A percentile compares a stretch with the other conserved stretches of the same genome.
These are phyloP conservation scores for Babesia divergens DNA, from an alignment of 169 alveolate genomes.

Conservation along the genomic window DNA sequence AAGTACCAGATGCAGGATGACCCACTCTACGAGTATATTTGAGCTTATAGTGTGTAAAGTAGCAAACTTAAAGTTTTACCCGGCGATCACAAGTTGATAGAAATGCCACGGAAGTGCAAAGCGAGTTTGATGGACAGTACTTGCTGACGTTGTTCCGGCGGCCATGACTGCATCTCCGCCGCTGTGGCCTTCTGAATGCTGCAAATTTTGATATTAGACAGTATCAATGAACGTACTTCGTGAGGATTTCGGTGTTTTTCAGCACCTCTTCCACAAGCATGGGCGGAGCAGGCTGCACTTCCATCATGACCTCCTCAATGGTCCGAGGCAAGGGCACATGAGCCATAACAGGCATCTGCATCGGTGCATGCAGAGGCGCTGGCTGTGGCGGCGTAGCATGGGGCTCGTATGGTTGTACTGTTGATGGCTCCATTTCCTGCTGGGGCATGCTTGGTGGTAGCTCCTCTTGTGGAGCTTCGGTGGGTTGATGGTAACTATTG, in stretches of 20 bases:
- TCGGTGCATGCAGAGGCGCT: neutral
- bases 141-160: slow-evolving; percentile 62
- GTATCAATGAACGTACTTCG: slow-evolving; percentile 31
- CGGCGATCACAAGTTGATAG: slow-evolving; percentile 34
- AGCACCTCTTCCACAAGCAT: slow-evolving; percentile 62
- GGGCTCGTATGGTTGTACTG: neutral
- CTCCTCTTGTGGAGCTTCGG: neutral
- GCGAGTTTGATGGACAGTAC: slow-evolving; percentile 65
- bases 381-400: slow-evolving; percentile 2
- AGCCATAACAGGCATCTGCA: neutral
- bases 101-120: slow-evolving; percentile 52
- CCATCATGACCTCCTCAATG: slow-evolving; percentile 56
- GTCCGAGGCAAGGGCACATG: neutral
- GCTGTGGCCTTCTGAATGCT: slow-evolving; percentile 61
- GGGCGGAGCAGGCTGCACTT: slow-evolving; percentile 65
- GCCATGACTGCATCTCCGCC: slow-evolving; percentile 66
- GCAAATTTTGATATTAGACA: neutral
- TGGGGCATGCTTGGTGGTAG: neutral
- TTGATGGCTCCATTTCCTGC: neutral
- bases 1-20: neutral
- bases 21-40: neutral
- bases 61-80: neutral
- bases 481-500: neutral
- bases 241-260: slow-evolving; percentile 59
- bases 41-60: neutral